Evolutionary conservation across 441 rosid species (phyloP), one percentile per base, ranked within the genome.

Genomic region (Cnidoscolus chayamansa): DNA sequence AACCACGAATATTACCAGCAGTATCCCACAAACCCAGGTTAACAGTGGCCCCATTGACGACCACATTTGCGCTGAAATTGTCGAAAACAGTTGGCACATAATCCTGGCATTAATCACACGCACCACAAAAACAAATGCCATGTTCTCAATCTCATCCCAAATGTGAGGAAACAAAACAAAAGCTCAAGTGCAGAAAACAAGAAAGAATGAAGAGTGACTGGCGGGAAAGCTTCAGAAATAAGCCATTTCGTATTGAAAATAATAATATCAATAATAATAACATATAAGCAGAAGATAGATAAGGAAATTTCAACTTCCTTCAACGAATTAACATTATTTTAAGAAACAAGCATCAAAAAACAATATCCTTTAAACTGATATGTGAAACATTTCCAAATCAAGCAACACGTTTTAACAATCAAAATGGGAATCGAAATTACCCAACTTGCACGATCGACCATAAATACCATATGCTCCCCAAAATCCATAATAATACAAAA

Each of bases 1-100:
- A 19, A 40, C 63, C 45, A 2, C 45, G 8, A 61, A 75, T 74
- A 67, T 82, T 82, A 92, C 97, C 97, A 20, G 97, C 97, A 59
- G 97, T 90, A 75, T 92, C 97, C 97, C 96, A 92, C 56, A 92
- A 83, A 8, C 97, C 97, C 66, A 92, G 78, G 82, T 92, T 92
- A 60, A 92, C 92, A 6, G 96, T 90, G 72, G 75, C 79, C 16
- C 97, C 97, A 79, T 92, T 87, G 43, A 92, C 97, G 45, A 92
- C 92, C 67, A 92, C 97, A 82, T 92, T 92, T 74, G 97, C 97
- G 71, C 97, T 91, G 88, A 91, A 92, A 86, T 92, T 92, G 86
- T 92, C 97, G 74, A 92, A 90, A 65, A 92, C 97, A 58, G 97
- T 92, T 11, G 97, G 97, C 69, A 92, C 96, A 77, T 90, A 92